Evolutionary conservation across 257 asterid species (phyloP), one percentile per base, ranked within the genome.

Genomic region (Jacaranda copaia): DNA sequence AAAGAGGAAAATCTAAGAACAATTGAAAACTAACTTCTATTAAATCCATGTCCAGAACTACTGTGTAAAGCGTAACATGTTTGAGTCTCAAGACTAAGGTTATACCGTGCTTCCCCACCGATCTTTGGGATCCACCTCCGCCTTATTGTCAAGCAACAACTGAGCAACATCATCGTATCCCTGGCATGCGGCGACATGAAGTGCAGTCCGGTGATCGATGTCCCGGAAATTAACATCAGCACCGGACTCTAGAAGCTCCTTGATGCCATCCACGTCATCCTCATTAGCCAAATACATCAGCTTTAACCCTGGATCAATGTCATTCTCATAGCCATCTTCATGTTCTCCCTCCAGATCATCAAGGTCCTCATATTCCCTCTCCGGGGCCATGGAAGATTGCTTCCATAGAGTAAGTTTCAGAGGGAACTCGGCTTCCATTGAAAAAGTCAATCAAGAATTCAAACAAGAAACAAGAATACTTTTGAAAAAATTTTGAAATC

Each of bases 71-170:
- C 12, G 18, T 3, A 4, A 59, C 35, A 59, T 68, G 70, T 46
- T 25, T 13, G 20, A 48, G 49, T 40, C 12, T 38, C 16, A 38
- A 71, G 77, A 51, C 70, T 39, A 5, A 18, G 45, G 25, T 4
- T 15, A 84, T 95, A 95, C 99, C 99, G 97, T 88, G 89, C 99
- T 95, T 78, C 97, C 98, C 99, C 99, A 93, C 9, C 98, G 96
- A 83, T 95, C 99, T 68, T 78, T 64, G 45, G 89, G 80, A 78
- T 91, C 95, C 13, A 87, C 85, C 15, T 82, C 73, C 0, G 98
- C 98, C 45, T 91, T 91, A 12, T 82, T 87, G 4, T 87, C 83
- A 12, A 95, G 83, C 89, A 95, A 80, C 68, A 89, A 64, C 72
- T 80, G 71, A 18, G 86, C 93, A 38, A 95, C 97, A 58, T 89